Conservation (phyloP, 768 basidiomycete genomes). For the Cystoderma amianthinum region DNA sequence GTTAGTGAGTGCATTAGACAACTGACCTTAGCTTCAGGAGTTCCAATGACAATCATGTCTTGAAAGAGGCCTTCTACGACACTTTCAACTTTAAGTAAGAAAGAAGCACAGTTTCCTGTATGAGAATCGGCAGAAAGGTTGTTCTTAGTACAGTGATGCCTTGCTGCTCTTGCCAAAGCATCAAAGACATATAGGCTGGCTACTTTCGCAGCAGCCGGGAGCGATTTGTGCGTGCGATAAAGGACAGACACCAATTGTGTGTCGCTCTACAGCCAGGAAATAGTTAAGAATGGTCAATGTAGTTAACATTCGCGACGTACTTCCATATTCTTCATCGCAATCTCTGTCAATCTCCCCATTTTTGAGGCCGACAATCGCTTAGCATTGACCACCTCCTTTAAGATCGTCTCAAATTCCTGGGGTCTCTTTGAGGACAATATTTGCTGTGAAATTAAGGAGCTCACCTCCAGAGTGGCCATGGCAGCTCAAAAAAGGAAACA, state of each 20-base stretch:
- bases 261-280: slow-evolving; percentile 55
- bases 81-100: slow-evolving; percentile 85
- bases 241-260: slow-evolving; percentile 83
- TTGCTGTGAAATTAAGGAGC: neutral
- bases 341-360: slow-evolving; percentile 70
- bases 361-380: slow-evolving; percentile 86
- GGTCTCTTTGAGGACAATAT: too few species aligned
- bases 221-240: slow-evolving; percentile 82
- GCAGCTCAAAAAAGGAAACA: slow-evolving; percentile 1
- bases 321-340: slow-evolving; percentile 71
- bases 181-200: slow-evolving; percentile 92
- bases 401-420: slow-evolving; percentile 73
- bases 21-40: slow-evolving; percentile 84
- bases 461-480: neutral
- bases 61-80: slow-evolving; percentile 84
- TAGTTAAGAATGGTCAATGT: slow-evolving; percentile 1
- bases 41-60: slow-evolving; percentile 68
- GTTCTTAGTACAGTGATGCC: slow-evolving; percentile 59
- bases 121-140: slow-evolving; percentile 47
- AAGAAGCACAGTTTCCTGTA: slow-evolving; percentile 72
- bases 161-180: slow-evolving; percentile 82
- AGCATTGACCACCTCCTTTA: slow-evolving; percentile 77
- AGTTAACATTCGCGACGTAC: slow-evolving; percentile 36
- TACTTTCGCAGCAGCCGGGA: slow-evolving; percentile 64
- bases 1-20: slow-evolving; percentile 1